These are phyloP conservation scores for Rhizopus delemar DNA, from an alignment of 371 early-diverging fungal species.

Conservation along the genomic window DNA sequence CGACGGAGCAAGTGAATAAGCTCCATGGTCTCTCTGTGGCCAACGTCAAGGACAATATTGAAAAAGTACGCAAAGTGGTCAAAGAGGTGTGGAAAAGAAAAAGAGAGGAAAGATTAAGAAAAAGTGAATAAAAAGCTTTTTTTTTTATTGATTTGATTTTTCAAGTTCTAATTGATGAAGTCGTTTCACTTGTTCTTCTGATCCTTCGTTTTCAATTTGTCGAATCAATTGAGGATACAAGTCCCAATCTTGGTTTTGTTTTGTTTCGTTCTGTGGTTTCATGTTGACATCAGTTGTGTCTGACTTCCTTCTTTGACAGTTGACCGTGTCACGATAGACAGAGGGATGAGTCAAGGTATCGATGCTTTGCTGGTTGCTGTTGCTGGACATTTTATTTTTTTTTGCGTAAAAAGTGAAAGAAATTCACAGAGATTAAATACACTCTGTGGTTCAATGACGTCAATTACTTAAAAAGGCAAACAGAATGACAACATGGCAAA, in stretches of 20 bases:
- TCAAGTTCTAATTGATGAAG: constrained; percentile 26
- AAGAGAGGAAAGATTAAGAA: constrained; percentile 29
- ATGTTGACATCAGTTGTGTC: neutral
- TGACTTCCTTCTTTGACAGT: neutral
- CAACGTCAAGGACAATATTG: constrained; percentile 48
- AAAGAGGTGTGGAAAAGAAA: constrained; percentile 52
- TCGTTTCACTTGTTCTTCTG: constrained; percentile 40
- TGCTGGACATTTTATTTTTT: constrained; percentile 15
- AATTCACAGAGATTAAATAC: too few relatives aligned
- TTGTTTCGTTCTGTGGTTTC: neutral
- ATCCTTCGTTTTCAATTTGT: constrained; percentile 49
- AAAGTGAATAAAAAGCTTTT: neutral
- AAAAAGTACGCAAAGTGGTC: constrained; percentile 38
- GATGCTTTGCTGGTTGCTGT: neutral
- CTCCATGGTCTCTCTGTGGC: constrained; percentile 52
- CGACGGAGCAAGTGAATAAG: constrained; percentile 56
- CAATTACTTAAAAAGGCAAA: neutral
- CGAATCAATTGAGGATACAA: constrained; percentile 47
- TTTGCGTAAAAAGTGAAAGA: neutral
- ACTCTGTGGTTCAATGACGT: neutral
- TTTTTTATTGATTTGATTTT: neutral
- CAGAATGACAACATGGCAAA: too few relatives aligned
- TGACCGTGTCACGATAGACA: constrained; percentile 21
- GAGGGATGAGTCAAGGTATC: constrained; percentile 26
- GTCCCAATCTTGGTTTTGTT: constrained; percentile 45